These are phyloP conservation scores for Coriolopsis trogii DNA, from an alignment of 1,284 basidiomycete species.

Conservation along the genomic window DNA sequence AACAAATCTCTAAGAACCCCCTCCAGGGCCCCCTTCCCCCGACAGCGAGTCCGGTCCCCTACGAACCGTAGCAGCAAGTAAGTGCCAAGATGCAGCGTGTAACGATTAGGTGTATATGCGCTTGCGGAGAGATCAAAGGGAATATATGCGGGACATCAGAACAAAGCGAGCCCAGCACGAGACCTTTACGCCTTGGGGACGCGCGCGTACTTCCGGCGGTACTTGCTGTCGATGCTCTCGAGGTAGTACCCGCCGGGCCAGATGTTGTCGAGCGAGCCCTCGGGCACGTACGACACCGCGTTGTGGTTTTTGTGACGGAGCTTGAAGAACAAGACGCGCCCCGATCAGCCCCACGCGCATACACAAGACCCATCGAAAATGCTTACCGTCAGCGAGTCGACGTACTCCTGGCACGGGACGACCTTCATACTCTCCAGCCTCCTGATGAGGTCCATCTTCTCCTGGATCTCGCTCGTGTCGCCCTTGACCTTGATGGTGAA, in stretches of 20 bases:
- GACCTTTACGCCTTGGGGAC: conserved; percentile 28
- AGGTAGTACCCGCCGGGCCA: conserved; percentile 97
- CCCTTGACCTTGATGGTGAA: conserved; percentile 87
- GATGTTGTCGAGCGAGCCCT: conserved; percentile 88
- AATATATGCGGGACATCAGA: conserved; percentile 1
- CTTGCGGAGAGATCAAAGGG: not conserved
- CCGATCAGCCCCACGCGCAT: not conserved
- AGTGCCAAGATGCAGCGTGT: conserved; percentile 9
- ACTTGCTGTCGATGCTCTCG: conserved; percentile 89
- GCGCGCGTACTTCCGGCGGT: conserved; percentile 82
- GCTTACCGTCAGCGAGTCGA: conserved; percentile 72
- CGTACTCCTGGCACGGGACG: conserved; percentile 87
- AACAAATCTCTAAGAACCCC: no score
- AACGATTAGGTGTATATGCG: conserved; percentile 10
- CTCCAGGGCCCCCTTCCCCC: no score
- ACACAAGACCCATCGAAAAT: not conserved
- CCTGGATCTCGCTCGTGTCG: conserved; percentile 78
- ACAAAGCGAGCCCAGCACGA: not conserved
- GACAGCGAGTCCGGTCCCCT: no score
- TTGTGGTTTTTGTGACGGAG: conserved; percentile 98
- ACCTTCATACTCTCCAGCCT: conserved; percentile 89
- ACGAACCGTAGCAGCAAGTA: no score
- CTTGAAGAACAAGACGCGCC: conserved; percentile 39
- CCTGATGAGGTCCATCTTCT: conserved; percentile 80
- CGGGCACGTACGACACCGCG: conserved; percentile 83